Percentiles rank a stretch among this genome's conserved stretches.
phyloP scores from a whole-genome alignment of 75 land plant species.

The Selaginella tamariscina region DNA sequence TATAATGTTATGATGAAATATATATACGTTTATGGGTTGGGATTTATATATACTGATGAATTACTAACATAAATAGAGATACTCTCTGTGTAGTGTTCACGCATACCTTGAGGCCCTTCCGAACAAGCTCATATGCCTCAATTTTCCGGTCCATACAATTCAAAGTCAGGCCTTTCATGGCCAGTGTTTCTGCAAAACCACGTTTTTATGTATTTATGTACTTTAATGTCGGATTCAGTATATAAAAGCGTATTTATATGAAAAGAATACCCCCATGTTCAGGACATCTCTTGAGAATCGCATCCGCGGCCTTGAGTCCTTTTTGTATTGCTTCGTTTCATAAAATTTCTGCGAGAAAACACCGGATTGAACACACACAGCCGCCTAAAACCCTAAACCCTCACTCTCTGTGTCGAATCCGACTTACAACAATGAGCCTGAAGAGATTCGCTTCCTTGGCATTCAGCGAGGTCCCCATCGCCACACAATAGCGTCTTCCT shows the following conservation, averaged over 20 bases:
- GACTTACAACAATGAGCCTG: conserved; percentile 81
- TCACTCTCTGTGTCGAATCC: too few species aligned
- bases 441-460: conserved; percentile 92
- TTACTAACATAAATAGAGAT: not conserved
- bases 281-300: conserved; percentile 83
- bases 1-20: not conserved
- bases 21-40: not conserved
- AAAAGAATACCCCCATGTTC: conserved; percentile 80
- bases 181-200: conserved; percentile 59
- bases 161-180: conserved; percentile 92
- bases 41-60: too few species aligned
- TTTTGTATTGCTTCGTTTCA: conserved; percentile 99
- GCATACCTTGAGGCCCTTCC: conserved; percentile 72
- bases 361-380: too few species aligned
- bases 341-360: conserved; percentile 62
- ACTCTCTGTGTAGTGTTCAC: too few species aligned
- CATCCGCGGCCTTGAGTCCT: conserved; percentile 91
- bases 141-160: conserved; percentile 95
- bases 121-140: conserved; percentile 94
- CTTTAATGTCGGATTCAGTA: not conserved
- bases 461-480: conserved; percentile 74
- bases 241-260: not conserved
- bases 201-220: not conserved
- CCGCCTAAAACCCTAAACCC: not conserved
- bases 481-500: not conserved